Conservation (phyloP, 495 filamentous ascomycete genomes). For the Parmelia sp. region DNA sequence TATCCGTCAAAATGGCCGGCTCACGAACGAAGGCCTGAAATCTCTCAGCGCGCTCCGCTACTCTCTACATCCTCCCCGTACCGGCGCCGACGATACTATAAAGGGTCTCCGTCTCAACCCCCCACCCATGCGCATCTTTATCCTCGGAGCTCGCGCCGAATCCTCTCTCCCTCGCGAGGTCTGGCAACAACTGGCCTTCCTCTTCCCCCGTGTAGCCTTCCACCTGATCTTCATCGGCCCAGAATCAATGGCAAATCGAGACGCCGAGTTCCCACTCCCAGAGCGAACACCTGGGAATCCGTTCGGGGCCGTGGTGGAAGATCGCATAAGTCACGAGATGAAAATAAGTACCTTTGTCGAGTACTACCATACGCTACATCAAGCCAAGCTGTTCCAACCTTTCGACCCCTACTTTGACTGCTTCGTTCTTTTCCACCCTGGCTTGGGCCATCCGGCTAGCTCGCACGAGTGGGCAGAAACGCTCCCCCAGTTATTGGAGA, state of each 20-base stretch:
- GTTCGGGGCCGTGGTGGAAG: conserved; percentile 87
- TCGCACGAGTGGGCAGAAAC: conserved; percentile 91
- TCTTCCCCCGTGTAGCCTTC: conserved; percentile 66
- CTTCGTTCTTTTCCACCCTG: conserved; percentile 93
- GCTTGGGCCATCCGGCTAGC: conserved; percentile 86
- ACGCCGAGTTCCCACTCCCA: conserved; percentile 84
- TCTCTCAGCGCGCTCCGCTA: conserved; percentile 87
- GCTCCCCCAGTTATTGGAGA: conserved; percentile 80
- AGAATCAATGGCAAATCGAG: conserved; percentile 86
- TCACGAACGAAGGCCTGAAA: conserved; percentile 84
- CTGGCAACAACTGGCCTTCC: conserved; percentile 84
- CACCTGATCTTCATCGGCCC: conserved; percentile 59
- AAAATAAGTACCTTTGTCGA: conserved; percentile 97
- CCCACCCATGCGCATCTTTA: conserved; percentile 84
- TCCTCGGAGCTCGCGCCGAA: conserved; percentile 91
- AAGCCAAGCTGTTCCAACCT: conserved; percentile 78
- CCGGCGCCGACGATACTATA: conserved; percentile 66
- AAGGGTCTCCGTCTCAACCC: conserved; percentile 74
- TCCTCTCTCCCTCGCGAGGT: conserved; percentile 89
- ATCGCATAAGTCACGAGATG: conserved; percentile 71
- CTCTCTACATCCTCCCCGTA: conserved; percentile 77
- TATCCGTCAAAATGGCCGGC: conserved; percentile 59
- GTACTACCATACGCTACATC: conserved; percentile 95
- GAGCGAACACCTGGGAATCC: conserved; percentile 77
- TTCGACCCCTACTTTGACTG: conserved; percentile 98